Percentiles rank a stretch among this genome's conserved stretches.
Conservation (phyloP, 78 protist genomes). For the Parvularia atlantis region DNA sequence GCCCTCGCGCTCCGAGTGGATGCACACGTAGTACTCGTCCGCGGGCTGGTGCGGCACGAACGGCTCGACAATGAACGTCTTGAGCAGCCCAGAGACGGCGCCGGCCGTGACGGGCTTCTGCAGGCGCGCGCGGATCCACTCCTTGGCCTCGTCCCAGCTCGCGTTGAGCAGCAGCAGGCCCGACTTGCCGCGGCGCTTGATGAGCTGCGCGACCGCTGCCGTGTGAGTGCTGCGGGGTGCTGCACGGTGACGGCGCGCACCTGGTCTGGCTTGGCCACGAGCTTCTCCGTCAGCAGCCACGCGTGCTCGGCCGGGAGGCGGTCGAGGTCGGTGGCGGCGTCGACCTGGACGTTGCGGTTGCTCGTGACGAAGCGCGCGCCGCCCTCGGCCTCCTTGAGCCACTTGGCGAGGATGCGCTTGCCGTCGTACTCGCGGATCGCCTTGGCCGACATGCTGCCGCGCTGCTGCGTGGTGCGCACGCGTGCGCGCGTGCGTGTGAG, state of each 20-base stretch:
- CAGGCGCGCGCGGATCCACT: constrained; percentile 36
- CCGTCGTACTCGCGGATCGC: constrained; percentile 42
- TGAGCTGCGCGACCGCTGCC: too few relatives aligned
- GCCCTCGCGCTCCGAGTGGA: constrained; percentile 34
- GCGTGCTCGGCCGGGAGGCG: constrained; percentile 19
- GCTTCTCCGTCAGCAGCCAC: constrained; percentile 19
- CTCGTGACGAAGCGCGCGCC: too few relatives aligned
- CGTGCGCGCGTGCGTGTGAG: too few relatives aligned
- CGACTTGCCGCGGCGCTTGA: constrained; percentile 66
- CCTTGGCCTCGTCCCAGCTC: constrained; percentile 33
- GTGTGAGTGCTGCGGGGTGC: too few relatives aligned
- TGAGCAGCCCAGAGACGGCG: not conserved
- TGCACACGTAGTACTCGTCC: constrained; percentile 58
- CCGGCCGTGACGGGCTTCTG: not conserved
- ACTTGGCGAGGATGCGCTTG: constrained; percentile 25
- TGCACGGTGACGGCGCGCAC: too few relatives aligned
- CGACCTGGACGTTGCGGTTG: not conserved
- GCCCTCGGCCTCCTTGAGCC: not conserved
- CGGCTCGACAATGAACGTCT: constrained; percentile 48
- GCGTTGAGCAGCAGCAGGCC: constrained; percentile 50
- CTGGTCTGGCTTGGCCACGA: constrained; percentile 72
- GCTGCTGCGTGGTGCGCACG: too few relatives aligned
- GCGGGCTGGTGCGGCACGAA: constrained; percentile 34
- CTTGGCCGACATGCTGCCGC: constrained; percentile 40
- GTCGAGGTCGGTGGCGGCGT: not conserved